These are phyloP conservation scores for Musa itinerans DNA, from an alignment of 176 grass and related monocot genomes.

Conservation along the genomic window DNA sequence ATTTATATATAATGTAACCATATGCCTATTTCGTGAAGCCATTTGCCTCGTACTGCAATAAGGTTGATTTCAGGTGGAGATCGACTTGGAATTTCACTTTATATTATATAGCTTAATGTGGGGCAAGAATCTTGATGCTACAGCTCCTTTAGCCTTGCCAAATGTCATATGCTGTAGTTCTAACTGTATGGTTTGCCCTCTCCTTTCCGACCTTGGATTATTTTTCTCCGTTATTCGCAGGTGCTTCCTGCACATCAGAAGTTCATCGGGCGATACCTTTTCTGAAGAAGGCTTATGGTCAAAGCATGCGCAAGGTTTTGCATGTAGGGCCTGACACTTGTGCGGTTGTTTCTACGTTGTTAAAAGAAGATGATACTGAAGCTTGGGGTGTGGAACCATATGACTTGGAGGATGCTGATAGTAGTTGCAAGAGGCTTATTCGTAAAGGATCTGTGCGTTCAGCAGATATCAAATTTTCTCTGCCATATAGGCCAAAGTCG, in stretches of 20 bases:
- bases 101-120: no score
- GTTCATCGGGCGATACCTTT: constrained; percentile 71
- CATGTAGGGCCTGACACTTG: constrained; percentile 88
- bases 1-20: not conserved
- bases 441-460: constrained; percentile 88
- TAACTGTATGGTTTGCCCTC: not conserved
- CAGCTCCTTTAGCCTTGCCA: not conserved
- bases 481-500: constrained; percentile 82
- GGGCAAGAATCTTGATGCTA: not conserved
- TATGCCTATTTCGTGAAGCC: not conserved
- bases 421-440: constrained; percentile 83
- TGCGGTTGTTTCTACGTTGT: constrained; percentile 69
- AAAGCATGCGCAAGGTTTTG: constrained; percentile 51
- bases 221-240: constrained; percentile 9
- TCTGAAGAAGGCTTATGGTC: constrained; percentile 76
- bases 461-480: constrained; percentile 79
- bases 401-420: constrained; percentile 85
- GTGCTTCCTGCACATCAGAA: constrained; percentile 75
- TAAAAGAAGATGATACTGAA: constrained; percentile 64
- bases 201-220: not conserved
- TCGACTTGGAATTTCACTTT: no score
- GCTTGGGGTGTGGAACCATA: constrained; percentile 91
- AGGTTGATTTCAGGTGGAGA: not conserved
- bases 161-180: not conserved
- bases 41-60: not conserved